Evolutionary conservation across 1,139 yeast genomes (phyloP), one percentile per base, ranked within the genome.

Genomic region (Hyphopichia burtonii): DNA sequence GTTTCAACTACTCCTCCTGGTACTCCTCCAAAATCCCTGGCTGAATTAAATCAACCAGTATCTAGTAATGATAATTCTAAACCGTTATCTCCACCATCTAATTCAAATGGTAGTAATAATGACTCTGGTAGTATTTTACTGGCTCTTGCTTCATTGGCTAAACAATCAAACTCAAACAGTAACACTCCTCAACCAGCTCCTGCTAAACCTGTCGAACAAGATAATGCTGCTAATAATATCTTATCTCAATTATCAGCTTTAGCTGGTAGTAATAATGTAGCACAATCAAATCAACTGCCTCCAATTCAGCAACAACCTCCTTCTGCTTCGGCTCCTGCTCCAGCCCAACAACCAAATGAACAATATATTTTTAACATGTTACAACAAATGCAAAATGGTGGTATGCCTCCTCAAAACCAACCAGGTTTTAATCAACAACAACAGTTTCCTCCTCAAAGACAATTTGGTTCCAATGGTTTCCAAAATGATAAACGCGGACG

Each of bases 61-160:
- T 42, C 53, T 25, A 46, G 44, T 15, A 15, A 28, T 14, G 14
- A 12, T 12, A 5, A n/a, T 4, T 42, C 55, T 18, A 42, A 49
- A 22, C 49, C 61, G 16, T 33, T 46, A 41, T n/a, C 51, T 17
- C 43, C 56, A 10, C 47, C 58, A 8, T 46, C 61, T 23, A 49
- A 63, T n/a, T 49, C 52, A n/a, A 44, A 56, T 27, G 49, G 45
- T 36, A 51, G 51, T 35, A 38, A 59, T 6, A 58, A 69, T 44
- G 82, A 79, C 54, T 78, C 86, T 15, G 75, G 74, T 44, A 79
- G 83, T 48, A 80, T 82, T 45, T 71, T 82, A 54, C 81, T 76
- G 68, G 84, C 85, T n/a, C 68, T 82, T 45, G 85, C 86, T 19
- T 76, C 83, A 10, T 68, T 81, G 46, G 76, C 78, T 4, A 67